Evolutionary conservation across 2,329 filamentous ascomycete genomes (phyloP).

Genomic region (Pseudogymnoascus sp.): DNA sequence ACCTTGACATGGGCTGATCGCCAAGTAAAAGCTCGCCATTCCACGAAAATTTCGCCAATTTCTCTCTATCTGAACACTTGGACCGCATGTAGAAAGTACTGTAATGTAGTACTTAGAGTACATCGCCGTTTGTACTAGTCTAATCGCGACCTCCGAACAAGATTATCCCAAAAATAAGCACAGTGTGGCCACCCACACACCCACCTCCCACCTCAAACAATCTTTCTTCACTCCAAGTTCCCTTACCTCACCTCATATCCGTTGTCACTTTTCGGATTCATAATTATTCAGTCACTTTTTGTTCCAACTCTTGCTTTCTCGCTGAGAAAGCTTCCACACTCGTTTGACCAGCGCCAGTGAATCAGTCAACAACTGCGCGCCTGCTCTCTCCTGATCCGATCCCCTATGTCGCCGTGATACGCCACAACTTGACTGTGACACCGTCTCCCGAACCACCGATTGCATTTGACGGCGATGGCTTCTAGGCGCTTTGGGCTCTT

Average conservation of each 20-base stretch:
- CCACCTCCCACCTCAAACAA: constrained; percentile 1
- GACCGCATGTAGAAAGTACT: neutral
- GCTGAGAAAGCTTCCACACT: neutral
- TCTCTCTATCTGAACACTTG: neutral
- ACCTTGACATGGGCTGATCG: neutral
- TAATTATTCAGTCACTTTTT: neutral
- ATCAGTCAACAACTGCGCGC: neutral
- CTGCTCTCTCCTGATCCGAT: neutral
- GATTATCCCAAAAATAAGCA: constrained; percentile 1
- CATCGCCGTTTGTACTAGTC: constrained; percentile 1
- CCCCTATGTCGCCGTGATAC: constrained; percentile 8
- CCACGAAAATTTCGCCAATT: constrained; percentile 3
- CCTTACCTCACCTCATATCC: neutral
- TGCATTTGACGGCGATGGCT: constrained; percentile 6
- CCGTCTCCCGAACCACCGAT: constrained; percentile 2
- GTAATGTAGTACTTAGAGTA: neutral
- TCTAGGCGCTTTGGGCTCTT: constrained; percentile 6
- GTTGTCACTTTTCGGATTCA: neutral
- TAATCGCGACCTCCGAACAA: constrained; percentile 5
- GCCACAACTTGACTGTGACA: constrained; percentile 7
- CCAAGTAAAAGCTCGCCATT: neutral
- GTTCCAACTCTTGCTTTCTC: neutral
- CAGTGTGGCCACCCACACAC: neutral
- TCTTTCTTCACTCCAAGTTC: neutral
- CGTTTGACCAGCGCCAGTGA: neutral